Percentiles rank a stretch among this genome's conserved stretches.
Evolutionary conservation across 2,329 filamentous ascomycete genomes (phyloP).

Genomic region (Phaeosphaeriaceae sp.): DNA sequence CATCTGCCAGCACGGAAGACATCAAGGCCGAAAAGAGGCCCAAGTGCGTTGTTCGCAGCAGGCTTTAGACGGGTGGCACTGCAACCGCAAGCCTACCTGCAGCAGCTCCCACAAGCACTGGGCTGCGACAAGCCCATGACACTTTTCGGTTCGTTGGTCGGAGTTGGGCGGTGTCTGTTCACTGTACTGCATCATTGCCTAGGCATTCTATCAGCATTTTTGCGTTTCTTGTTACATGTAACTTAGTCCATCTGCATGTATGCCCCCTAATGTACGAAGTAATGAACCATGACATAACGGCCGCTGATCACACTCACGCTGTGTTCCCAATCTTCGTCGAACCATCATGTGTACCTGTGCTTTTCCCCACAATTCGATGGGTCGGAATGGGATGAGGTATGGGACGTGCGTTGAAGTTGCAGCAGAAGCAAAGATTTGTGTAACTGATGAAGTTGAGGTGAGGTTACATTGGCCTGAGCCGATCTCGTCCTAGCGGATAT

Average conservation of each 20-base stretch:
- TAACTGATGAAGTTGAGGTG: constrained; percentile 13
- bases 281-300: constrained; percentile 18
- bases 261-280: constrained; percentile 29
- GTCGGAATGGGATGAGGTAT: constrained; percentile 16
- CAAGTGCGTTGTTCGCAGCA: constrained; percentile 3
- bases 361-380: neutral
- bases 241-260: constrained; percentile 25
- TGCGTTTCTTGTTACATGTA: constrained; percentile 26
- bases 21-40: neutral
- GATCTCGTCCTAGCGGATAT: neutral
- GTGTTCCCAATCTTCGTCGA: neutral
- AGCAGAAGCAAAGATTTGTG: constrained; percentile 20
- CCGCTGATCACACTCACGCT: neutral
- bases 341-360: neutral
- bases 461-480: constrained; percentile 9
- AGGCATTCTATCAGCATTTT: constrained; percentile 22
- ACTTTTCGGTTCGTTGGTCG: constrained; percentile 19
- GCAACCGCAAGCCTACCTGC: neutral
- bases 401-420: constrained; percentile 21
- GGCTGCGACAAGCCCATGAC: neutral
- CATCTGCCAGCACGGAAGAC: constrained; percentile 6
- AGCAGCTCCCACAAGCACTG: neutral
- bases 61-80: constrained; percentile 1
- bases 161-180: constrained; percentile 13
- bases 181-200: constrained; percentile 18